Base-by-base conservation (phyloP, 805 yeast genomes). In the Ogataea philodendri region DNA sequence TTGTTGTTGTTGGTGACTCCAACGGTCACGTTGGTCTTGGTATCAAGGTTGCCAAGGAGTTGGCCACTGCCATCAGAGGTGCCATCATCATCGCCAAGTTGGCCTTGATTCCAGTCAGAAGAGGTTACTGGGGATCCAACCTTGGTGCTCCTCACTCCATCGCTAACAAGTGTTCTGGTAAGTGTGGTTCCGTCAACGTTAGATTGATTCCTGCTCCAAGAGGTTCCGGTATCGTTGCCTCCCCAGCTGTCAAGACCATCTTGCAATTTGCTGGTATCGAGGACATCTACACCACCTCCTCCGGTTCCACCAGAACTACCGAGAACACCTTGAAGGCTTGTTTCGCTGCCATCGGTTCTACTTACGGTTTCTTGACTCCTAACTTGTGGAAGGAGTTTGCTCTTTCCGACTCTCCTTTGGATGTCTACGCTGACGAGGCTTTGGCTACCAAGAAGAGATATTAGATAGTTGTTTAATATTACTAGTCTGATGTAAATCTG, bases 21-120 rank as follows among this genome's bases (percentile, higher is more conserved):
- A 87, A 88, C 87, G 98, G 98, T 72, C 98, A 93, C 81, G 96
- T 93, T 75, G 98, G 98, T 86, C 84, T 93, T 70, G 98, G 98
- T 79, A 88, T 93, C 79, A 93, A 93, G 88, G 90, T 97, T 70
- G 96, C 98, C 64, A 93, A 93, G 88, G 98, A 93, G 79, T 97
- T 93, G 66, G 98, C 98, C 63, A 88, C 97, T 65, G 97, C 98
- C 69, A 93, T 93, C 79, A 88, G 96, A 78, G 96, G 97, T 63
- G 98, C 97, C 63, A 90, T 93, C 78, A 81, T 88, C 81, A 88
- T 93, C 68, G 98, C 98, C 72, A 93, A 93, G 81, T 82, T 93
- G 67, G 84, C 96, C 59, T 84, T 93, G 74, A 88, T 93, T 70
- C 98, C 98, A 69, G 90, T 93, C 78, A 90, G 98, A 84, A 88